Evolutionary conservation across 2,329 filamentous ascomycete genomes (phyloP), one percentile per base, ranked within the genome.

Genomic region (Tolypocladium album): DNA sequence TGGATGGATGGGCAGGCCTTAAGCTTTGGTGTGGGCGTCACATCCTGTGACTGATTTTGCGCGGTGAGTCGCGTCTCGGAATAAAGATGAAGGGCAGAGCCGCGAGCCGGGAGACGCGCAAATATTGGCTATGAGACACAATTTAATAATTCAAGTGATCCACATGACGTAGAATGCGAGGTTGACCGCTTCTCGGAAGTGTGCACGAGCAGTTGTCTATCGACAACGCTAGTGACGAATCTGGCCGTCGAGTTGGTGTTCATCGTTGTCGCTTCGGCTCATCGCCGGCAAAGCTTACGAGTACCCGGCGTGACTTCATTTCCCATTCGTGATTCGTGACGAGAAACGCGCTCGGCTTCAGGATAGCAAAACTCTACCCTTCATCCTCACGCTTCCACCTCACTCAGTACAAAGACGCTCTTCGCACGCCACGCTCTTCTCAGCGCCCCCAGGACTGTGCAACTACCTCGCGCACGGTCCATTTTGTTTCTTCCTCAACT

Each of bases 391-490:
- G 58, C 61, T 63, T 55, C 53, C 55, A 61, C 34, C 59, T 38
- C 55, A 57, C 58, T 40, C 9, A 55, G 55, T 50, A 22, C 52
- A 61, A 38, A 34, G 57, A 58, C 36, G 45, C 45, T 59, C 27
- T 24, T 52, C 57, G 43, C 42, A 52, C 57, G 9, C n/a, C 22
- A 15, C 50, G 20, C n/a, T 43, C 17, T 31, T 39, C 36, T 57
- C 61, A 55, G 42, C 52, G 55, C 63, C 61, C 58, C 63, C 56
- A 31, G 69, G 79, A 79, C 81, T 84, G 82, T 84, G 82, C 81
- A 74, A 70, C 69, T 63, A 67, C 61, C 64, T 64, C 67, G 71
- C 72, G 82, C 81, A 83, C 81, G 80, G 82, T 81, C 74, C 70
- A 64, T 62, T 64, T 58, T 61, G 64, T 64, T 57, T 59, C 45